Conservation (phyloP, 139 green algal genomes). For the Chlamydomonas schloesseri region DNA sequence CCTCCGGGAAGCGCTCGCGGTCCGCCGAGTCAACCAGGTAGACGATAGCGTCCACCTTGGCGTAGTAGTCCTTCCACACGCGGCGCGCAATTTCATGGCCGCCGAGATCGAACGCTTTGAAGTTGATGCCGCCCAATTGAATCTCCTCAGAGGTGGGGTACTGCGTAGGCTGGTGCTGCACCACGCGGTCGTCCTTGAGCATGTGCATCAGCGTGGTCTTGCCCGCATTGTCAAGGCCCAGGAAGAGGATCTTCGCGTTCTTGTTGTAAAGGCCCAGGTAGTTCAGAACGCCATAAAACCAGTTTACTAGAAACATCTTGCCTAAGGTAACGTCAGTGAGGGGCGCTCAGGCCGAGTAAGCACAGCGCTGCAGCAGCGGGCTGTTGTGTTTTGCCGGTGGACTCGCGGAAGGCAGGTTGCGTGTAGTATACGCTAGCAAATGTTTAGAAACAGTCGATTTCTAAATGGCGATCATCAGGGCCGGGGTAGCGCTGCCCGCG, state of each 20-base stretch:
- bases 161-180: conserved; percentile 98
- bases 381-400: too few relatives aligned
- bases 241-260: conserved; percentile 99
- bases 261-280: conserved; percentile 97
- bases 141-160: conserved; percentile 99
- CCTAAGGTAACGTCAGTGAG: too few relatives aligned
- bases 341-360: too few relatives aligned
- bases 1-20: conserved; percentile 93
- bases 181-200: conserved; percentile 98
- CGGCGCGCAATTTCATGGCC: conserved; percentile 97
- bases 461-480: too few relatives aligned
- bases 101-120: conserved; percentile 99
- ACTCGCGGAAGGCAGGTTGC: too few relatives aligned
- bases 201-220: conserved; percentile 99
- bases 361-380: too few relatives aligned
- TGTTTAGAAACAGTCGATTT: too few relatives aligned
- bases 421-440: too few relatives aligned
- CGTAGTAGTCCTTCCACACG: conserved; percentile 99
- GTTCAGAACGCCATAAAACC: conserved; percentile 96
- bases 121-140: conserved; percentile 98
- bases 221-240: conserved; percentile 99
- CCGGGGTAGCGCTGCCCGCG: too few relatives aligned
- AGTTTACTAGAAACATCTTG: conserved; percentile 71
- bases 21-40: conserved; percentile 98
- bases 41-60: conserved; percentile 99